phyloP scores from a whole-genome alignment of 192 early-diverging fungal genomes.

The Coemansia biformis region DNA sequence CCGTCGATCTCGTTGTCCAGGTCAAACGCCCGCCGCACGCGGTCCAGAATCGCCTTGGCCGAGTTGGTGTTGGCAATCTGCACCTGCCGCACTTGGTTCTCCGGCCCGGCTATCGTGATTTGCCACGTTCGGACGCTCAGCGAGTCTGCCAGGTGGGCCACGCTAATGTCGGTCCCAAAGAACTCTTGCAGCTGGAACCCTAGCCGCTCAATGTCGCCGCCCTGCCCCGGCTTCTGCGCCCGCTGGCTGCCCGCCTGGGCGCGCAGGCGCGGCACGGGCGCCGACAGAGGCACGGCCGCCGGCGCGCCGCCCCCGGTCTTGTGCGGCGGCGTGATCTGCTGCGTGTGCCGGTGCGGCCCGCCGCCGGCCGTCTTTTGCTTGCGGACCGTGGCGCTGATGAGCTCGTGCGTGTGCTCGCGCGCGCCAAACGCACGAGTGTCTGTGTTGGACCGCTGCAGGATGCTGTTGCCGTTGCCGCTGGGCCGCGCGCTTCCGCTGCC shows the following conservation, averaged over 20 bases:
- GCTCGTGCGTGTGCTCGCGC: conserved; percentile 2
- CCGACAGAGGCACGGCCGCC: conserved; percentile 25
- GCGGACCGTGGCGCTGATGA: conserved; percentile 12
- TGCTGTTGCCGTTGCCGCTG: conserved; percentile 6
- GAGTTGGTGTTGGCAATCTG: conserved; percentile 67
- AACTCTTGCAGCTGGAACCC: conserved; percentile 49
- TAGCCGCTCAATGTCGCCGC: conserved; percentile 41
- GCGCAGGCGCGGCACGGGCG: conserved; percentile 32
- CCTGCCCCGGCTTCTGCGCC: conserved; percentile 8
- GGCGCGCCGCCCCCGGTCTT: not conserved
- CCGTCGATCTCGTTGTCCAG: conserved; percentile 58
- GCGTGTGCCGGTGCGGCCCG: not conserved
- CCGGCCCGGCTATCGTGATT: conserved; percentile 73
- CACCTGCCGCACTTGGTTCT: conserved; percentile 73
- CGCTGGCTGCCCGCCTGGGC: conserved; percentile 6
- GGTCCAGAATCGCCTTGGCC: conserved; percentile 61
- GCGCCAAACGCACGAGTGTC: conserved; percentile 29
- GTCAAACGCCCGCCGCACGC: conserved; percentile 77
- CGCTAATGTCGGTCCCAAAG: conserved; percentile 48
- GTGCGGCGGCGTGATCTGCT: too few relatives aligned
- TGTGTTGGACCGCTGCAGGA: conserved; percentile 38
- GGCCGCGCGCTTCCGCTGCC: too few relatives aligned
- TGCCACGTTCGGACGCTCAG: conserved; percentile 52
- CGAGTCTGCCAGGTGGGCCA: conserved; percentile 46
- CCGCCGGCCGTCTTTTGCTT: conserved; percentile 11